Conservation (phyloP, 352 stramenopile genomes). For the Globisporangium megalacanthum region DNA sequence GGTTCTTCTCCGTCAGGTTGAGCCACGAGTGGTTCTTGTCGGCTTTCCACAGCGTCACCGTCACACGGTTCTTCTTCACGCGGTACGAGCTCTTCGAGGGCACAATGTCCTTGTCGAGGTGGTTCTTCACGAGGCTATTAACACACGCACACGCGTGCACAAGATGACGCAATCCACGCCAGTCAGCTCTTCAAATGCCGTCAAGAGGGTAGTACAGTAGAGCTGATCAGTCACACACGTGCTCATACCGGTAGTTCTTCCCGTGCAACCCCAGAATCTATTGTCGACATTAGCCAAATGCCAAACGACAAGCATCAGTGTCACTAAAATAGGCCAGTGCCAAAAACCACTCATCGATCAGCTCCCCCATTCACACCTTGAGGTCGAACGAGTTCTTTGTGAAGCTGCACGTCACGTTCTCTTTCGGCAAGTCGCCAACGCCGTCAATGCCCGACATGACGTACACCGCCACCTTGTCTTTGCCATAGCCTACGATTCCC, state of each 20-base stretch:
- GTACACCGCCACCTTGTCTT: constrained; percentile 78
- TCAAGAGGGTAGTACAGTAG: no score
- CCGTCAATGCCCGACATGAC: constrained; percentile 81
- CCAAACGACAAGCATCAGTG: no score
- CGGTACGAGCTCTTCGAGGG: constrained; percentile 68
- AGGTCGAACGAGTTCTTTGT: constrained; percentile 79
- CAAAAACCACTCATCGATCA: neutral
- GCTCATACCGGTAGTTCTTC: constrained; percentile 61
- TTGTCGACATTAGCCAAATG: neutral
- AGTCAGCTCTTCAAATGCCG: no score
- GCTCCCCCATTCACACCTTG: constrained; percentile 31
- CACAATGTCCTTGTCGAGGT: constrained; percentile 83
- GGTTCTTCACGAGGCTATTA: constrained; percentile 55
- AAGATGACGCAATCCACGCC: neutral
- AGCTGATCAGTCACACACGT: neutral
- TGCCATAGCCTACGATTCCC: constrained; percentile 54
- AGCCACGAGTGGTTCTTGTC: constrained; percentile 79
- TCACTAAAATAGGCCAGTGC: neutral
- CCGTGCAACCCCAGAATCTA: constrained; percentile 58
- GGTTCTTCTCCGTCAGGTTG: constrained; percentile 81
- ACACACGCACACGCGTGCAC: neutral
- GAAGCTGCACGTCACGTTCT: constrained; percentile 71
- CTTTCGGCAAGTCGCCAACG: constrained; percentile 63
- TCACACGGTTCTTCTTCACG: constrained; percentile 84
- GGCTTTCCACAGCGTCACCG: constrained; percentile 69